These are phyloP conservation scores for Fremontodendron californicum DNA, from an alignment of 345 rosid genomes.

Conservation along the genomic window DNA sequence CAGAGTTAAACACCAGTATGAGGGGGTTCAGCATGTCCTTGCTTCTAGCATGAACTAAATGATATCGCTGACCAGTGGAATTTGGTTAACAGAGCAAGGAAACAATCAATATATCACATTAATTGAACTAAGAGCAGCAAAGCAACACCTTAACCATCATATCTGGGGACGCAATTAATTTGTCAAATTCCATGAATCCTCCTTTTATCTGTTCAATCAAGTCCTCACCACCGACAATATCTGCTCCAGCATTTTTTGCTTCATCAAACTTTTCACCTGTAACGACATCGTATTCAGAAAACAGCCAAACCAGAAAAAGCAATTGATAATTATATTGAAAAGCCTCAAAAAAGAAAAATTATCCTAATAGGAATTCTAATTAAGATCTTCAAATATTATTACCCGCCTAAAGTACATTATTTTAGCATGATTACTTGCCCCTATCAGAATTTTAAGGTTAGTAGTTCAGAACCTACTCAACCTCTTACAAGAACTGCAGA, in stretches of 20 bases:
- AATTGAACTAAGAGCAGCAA: conserved; percentile 16
- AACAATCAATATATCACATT: not conserved
- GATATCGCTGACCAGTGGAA: not conserved
- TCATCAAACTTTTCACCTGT: conserved; percentile 96
- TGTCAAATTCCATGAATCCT: conserved; percentile 97
- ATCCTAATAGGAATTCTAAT: not conserved
- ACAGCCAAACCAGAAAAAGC: not conserved
- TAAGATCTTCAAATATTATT: not conserved
- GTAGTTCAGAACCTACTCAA: not conserved
- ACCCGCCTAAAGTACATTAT: not conserved
- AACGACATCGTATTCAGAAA: conserved; percentile 9
- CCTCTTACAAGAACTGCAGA: not conserved
- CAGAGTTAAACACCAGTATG: too few species aligned
- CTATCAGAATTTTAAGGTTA: not conserved
- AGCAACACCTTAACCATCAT: conserved; percentile 96
- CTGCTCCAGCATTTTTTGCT: conserved; percentile 98
- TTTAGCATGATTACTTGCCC: not conserved
- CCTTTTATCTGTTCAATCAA: conserved; percentile 84
- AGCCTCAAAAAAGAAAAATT: not conserved
- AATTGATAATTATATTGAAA: not conserved
- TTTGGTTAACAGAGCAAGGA: not conserved
- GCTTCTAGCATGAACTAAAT: too few species aligned
- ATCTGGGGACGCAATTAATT: conserved; percentile 96
- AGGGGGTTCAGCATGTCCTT: too few species aligned
- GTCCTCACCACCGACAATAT: conserved; percentile 95